phyloP scores from a whole-genome alignment of 2,329 filamentous ascomycete genomes.

The Teratosphaeria destructans region DNA sequence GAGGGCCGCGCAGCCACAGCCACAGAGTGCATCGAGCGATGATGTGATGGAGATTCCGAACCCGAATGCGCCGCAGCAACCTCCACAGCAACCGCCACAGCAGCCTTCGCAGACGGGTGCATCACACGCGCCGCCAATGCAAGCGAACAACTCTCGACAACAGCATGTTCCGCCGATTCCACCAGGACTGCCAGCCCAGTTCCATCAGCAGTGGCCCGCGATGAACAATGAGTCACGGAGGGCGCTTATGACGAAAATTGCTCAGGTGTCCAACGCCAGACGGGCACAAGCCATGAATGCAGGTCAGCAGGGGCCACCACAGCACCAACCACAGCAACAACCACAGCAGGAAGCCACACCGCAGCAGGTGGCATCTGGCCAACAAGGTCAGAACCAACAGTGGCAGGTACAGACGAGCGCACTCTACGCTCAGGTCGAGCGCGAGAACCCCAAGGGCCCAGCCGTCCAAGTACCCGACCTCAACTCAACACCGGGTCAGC shows the following conservation, averaged over 20 bases:
- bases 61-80: conserved; percentile 26
- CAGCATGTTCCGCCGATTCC: conserved; percentile 1
- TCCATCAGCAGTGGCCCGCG: conserved; percentile 14
- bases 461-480: conserved; percentile 13
- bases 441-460: conserved; percentile 17
- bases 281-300: conserved; percentile 14
- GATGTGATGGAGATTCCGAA: conserved; percentile 32
- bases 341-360: not conserved
- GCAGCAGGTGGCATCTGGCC: not conserved
- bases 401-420: not conserved
- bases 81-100: conserved; percentile 16
- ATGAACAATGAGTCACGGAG: conserved; percentile 14
- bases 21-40: conserved; percentile 22
- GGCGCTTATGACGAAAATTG: conserved; percentile 13
- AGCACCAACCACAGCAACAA: conserved; percentile 5
- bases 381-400: conserved; percentile 1
- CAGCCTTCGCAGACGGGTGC: conserved; percentile 9
- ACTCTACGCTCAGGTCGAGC: conserved; percentile 13
- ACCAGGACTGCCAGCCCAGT: not conserved
- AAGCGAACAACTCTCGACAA: conserved; percentile 12
- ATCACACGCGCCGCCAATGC: conserved; percentile 23
- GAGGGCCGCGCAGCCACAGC: conserved; percentile 8
- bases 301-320: conserved; percentile 13
- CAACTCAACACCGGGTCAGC: conserved; percentile 10
- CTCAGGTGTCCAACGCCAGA: conserved; percentile 4